phyloP scores from a whole-genome alignment of 345 rosid genomes.

The Iberis pinnata region DNA sequence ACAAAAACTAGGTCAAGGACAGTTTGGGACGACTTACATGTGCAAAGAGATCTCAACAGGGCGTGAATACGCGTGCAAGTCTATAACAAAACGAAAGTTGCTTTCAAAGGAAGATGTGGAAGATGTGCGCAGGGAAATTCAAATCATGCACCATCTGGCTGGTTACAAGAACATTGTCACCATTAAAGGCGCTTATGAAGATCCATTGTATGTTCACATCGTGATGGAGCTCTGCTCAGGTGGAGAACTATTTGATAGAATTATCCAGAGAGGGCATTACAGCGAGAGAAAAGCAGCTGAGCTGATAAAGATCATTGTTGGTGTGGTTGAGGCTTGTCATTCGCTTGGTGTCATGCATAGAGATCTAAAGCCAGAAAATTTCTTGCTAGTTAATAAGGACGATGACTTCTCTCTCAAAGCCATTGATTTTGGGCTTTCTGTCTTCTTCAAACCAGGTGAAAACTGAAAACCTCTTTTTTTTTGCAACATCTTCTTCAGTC shows the following conservation, averaged over 20 bases:
- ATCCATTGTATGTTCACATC: conserved; percentile 70
- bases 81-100: conserved; percentile 92
- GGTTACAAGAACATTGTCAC: conserved; percentile 87
- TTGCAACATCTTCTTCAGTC: too few relatives aligned
- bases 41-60: conserved; percentile 58
- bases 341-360: conserved; percentile 99
- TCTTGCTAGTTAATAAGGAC: conserved; percentile 95
- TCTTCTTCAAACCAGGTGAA: conserved; percentile 98
- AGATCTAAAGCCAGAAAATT: conserved; percentile 97
- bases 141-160: conserved; percentile 98
- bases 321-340: conserved; percentile 95
- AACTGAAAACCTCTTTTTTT: too few relatives aligned
- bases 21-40: conserved; percentile 87
- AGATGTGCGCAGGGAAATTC: conserved; percentile 95
- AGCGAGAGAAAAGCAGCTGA: conserved; percentile 95
- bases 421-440: conserved; percentile 95
- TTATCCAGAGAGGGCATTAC: conserved; percentile 96
- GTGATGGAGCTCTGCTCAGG: conserved; percentile 98
- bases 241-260: conserved; percentile 93
- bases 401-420: conserved; percentile 98
- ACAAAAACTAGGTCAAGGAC: conserved; percentile 93
- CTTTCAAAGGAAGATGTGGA: conserved; percentile 92
- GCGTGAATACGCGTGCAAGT: conserved; percentile 83
- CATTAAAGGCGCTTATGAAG: conserved; percentile 95
- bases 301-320: conserved; percentile 83